Percentiles rank a stretch among this genome's conserved stretches.
These are phyloP conservation scores for Staphylotrichum tortipilum DNA, from an alignment of 495 filamentous ascomycete genomes.

Conservation along the genomic window DNA sequence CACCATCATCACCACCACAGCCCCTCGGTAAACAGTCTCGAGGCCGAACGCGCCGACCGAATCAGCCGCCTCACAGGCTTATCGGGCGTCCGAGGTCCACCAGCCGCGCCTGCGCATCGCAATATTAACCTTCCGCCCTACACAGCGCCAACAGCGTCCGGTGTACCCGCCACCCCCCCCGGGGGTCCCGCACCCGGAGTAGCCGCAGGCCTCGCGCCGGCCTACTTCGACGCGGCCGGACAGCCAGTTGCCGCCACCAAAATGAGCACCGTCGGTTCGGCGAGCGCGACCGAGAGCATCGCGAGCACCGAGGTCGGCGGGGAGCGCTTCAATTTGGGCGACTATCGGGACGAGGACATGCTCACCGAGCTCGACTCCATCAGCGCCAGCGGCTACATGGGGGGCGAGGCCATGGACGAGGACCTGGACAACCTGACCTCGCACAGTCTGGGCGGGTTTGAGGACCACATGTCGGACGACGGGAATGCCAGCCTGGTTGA, in stretches of 20 bases:
- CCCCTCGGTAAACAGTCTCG: slow-evolving; percentile 59
- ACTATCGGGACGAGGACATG: slow-evolving; percentile 39
- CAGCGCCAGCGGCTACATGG: slow-evolving; percentile 27
- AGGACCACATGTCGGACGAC: slow-evolving; percentile 74
- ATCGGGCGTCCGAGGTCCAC: slow-evolving; percentile 58
- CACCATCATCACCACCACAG: too few relatives aligned
- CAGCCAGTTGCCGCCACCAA: slow-evolving; percentile 49
- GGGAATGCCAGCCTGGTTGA: slow-evolving; percentile 62
- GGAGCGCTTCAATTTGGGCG: slow-evolving; percentile 33
- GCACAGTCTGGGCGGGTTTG: slow-evolving; percentile 53
- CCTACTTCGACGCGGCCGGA: slow-evolving; percentile 64
- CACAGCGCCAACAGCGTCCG: slow-evolving; percentile 23
- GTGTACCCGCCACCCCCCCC: slow-evolving; percentile 10
- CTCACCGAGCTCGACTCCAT: slow-evolving; percentile 31
- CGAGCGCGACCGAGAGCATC: slow-evolving; percentile 58
- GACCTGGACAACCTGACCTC: slow-evolving; percentile 20
- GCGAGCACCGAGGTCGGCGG: slow-evolving; percentile 54
- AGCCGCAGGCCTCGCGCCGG: slow-evolving; percentile 3
- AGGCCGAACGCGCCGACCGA: slow-evolving; percentile 86
- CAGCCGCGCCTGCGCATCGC: slow-evolving; percentile 19
- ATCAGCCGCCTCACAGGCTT: slow-evolving; percentile 85
- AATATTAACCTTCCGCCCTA: slow-evolving; percentile 21
- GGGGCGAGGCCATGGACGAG: slow-evolving; percentile 34
- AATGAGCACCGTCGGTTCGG: slow-evolving; percentile 80
- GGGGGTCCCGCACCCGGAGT: not conserved